Evolutionary conservation across 495 filamentous ascomycete species (phyloP), one percentile per base, ranked within the genome.

Genomic region (Annulohypoxylon moriforme): DNA sequence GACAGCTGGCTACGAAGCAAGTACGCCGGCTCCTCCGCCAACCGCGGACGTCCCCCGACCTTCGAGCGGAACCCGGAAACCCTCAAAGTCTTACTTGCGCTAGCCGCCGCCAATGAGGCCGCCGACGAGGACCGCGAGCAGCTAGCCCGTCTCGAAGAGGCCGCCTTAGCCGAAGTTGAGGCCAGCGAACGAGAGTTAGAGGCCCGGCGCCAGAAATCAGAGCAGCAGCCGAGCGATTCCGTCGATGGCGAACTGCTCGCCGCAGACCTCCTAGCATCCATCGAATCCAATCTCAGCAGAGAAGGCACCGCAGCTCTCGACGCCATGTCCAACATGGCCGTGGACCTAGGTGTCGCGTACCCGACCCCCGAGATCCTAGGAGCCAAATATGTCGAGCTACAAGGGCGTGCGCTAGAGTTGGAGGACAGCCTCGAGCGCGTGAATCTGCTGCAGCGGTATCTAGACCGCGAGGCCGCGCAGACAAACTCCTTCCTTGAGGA

Each of bases 61-160:
- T 96, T 97, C 78, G 94, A 98, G 80, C 89, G 93, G 72, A 97
- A 95, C 75, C 85, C 89, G 49, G 92, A 94, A 63, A 97, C 94
- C 1, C 84, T 98, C 24, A 90, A 88, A 58, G 89, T 88, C 4
- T 83, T 98, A 4, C 85, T 96, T 8, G 87, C 91, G 14, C 84
- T 98, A 9, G 90, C 92, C 22, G 83, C 89, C 9, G 85, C 89
- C 40, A 97, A 96, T 81, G 93, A 97, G 74, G 78, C 88, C 8
- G 94, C 93, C 16, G 93, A 97, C 69, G 93, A 97, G 66, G 89
- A 94, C 71, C 83, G 86, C 11, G 76, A 82, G 3, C 76, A 92
- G 4, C 77, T 91, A 16, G 81, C 83, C 4, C 84, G 84, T 14
- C 85, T 94, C 10, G 89, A 96, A 44, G 81, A 83, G 40, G 77